A percentile compares a stretch with the other conserved stretches of the same genome.
Conservation (phyloP, 192 early-diverging fungal species). For the Coemansia interrupta region DNA sequence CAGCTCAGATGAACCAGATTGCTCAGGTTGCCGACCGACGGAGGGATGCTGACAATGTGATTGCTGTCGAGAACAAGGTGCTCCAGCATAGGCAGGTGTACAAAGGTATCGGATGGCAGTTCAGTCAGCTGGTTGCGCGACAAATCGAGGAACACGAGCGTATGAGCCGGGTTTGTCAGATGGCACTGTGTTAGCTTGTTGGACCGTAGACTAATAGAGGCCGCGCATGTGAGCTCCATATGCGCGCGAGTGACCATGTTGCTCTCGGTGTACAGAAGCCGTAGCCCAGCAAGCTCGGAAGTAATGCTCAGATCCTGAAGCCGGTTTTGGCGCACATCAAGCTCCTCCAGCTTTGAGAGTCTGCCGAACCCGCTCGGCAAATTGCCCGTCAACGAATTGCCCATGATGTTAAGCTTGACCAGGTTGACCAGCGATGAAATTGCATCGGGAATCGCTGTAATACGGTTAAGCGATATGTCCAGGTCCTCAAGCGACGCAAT, state of each 20-base stretch:
- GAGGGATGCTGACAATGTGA: constrained; percentile 65
- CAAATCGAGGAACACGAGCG: constrained; percentile 55
- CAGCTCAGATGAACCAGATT: constrained; percentile 58
- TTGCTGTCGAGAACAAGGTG: constrained; percentile 66
- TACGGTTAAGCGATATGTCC: constrained; percentile 81
- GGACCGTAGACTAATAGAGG: constrained; percentile 58
- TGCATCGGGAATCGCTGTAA: constrained; percentile 66
- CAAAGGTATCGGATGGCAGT: constrained; percentile 61
- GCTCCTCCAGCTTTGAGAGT: constrained; percentile 60
- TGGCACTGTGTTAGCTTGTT: constrained; percentile 70
- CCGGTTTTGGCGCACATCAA: constrained; percentile 80
- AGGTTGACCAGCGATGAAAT: constrained; percentile 66
- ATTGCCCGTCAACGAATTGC: constrained; percentile 70
- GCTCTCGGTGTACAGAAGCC: constrained; percentile 66
- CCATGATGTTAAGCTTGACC: constrained; percentile 61
- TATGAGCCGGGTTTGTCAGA: constrained; percentile 48
- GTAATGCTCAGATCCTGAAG: constrained; percentile 66
- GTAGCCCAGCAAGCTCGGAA: constrained; percentile 56
- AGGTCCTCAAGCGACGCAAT: constrained; percentile 62
- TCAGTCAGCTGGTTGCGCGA: constrained; percentile 69
- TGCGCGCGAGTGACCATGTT: constrained; percentile 66
- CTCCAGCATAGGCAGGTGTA: constrained; percentile 56
- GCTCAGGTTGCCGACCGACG: constrained; percentile 56
- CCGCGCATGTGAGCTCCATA: constrained; percentile 57
- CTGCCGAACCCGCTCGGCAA: constrained; percentile 62